Evolutionary conservation across 2,329 filamentous ascomycete species (phyloP).

Genomic region (Nemania serpens): DNA sequence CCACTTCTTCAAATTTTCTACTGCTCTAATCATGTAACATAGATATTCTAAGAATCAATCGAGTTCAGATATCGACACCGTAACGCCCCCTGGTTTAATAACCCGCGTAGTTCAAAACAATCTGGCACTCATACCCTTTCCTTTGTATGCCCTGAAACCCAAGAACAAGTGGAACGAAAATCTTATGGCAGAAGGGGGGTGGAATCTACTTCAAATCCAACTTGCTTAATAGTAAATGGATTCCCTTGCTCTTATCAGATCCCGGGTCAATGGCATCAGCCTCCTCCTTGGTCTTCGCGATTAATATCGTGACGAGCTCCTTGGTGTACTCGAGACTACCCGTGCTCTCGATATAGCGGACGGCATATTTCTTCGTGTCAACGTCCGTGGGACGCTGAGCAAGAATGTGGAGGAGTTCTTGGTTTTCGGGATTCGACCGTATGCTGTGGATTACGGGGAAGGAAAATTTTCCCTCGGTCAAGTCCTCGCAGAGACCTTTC

Average conservation of each 20-base stretch:
- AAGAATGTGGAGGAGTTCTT: conserved; percentile 88
- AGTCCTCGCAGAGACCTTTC: conserved; percentile 93
- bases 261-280: conserved; percentile 68
- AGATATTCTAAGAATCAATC: conserved; percentile 7
- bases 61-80: conserved; percentile 21
- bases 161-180: conserved; percentile 3
- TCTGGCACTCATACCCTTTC: not conserved
- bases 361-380: conserved; percentile 89
- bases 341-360: conserved; percentile 88
- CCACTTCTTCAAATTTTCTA: not conserved
- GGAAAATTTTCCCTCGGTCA: conserved; percentile 96
- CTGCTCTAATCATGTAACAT: conserved; percentile 1
- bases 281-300: conserved; percentile 66
- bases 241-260: conserved; percentile 57
- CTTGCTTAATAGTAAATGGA: conserved; percentile 70
- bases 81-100: conserved; percentile 18
- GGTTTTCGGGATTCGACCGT: conserved; percentile 71
- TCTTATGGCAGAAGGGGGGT: not conserved
- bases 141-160: conserved; percentile 7
- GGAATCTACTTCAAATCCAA: conserved; percentile 50
- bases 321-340: conserved; percentile 89
- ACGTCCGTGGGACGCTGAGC: conserved; percentile 86
- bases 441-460: conserved; percentile 96
- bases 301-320: conserved; percentile 66
- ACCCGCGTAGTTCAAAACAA: not conserved